Percentiles rank a stretch among this genome's conserved stretches.
Evolutionary conservation across 2,329 filamentous ascomycete species (phyloP).

Genomic region (Claviceps lovelessii): DNA sequence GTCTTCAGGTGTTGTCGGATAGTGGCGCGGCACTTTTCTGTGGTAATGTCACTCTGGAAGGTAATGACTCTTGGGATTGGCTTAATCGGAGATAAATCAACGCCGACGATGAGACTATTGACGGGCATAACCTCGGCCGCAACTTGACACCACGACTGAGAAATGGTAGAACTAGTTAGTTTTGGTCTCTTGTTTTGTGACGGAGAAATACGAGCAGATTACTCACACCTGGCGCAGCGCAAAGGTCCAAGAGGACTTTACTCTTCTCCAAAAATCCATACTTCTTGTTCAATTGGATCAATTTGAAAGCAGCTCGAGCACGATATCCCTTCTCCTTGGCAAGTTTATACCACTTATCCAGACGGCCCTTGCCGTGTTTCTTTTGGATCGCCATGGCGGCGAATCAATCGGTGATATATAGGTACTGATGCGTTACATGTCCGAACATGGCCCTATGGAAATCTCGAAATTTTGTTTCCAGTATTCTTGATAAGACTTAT

Average conservation of each 20-base stretch:
- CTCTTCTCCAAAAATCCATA: constrained; percentile 97
- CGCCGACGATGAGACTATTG: constrained; percentile 80
- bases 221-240: constrained; percentile 79
- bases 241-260: constrained; percentile 92
- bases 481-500: constrained; percentile 12
- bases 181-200: background rate
- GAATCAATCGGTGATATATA: constrained; percentile 1
- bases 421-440: background rate
- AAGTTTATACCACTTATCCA: constrained; percentile 98
- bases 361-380: constrained; percentile 95
- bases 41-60: constrained; percentile 96
- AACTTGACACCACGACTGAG: constrained; percentile 84
- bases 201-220: background rate
- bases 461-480: constrained; percentile 21
- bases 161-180: background rate
- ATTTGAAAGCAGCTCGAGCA: constrained; percentile 90
- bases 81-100: constrained; percentile 91
- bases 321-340: constrained; percentile 97
- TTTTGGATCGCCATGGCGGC: constrained; percentile 81
- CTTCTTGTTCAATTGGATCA: constrained; percentile 97
- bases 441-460: constrained; percentile 1
- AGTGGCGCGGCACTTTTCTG: constrained; percentile 84
- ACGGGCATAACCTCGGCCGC: constrained; percentile 88
- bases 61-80: constrained; percentile 85
- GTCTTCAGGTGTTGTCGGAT: constrained; percentile 84